Conservation (phyloP, 164 flowering plant genomes). For the Amborella trichopoda region DNA sequence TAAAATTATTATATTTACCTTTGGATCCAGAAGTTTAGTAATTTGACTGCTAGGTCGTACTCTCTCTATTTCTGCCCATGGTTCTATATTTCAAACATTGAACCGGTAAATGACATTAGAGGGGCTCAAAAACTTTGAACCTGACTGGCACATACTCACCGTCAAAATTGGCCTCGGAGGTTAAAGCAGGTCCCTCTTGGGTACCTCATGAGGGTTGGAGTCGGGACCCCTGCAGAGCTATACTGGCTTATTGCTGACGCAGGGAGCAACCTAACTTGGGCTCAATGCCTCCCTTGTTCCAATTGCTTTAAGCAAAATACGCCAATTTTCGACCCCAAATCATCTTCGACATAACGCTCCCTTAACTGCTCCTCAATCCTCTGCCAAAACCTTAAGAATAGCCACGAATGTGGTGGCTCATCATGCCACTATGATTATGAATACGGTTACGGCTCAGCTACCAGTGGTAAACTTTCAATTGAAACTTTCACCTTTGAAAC, state of each 20-base stretch:
- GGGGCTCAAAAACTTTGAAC: too few species aligned
- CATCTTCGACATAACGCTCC: conserved; percentile 48
- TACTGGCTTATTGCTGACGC: conserved; percentile 65
- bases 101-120: too few species aligned
- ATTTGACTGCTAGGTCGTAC: too few species aligned
- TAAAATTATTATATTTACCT: too few species aligned
- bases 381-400: conserved; percentile 37
- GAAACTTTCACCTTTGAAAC: conserved; percentile 62
- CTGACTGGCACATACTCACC: too few species aligned
- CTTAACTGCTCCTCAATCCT: conserved; percentile 38
- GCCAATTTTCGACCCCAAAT: conserved; percentile 56
- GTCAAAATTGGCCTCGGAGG: too few species aligned
- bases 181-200: too few species aligned
- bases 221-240: conserved; percentile 58
- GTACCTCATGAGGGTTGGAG: conserved; percentile 43
- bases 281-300: conserved; percentile 72
- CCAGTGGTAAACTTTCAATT: conserved; percentile 48
- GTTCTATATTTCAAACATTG: too few species aligned
- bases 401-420: conserved; percentile 30
- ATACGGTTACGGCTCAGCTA: conserved; percentile 68
- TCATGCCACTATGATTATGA: conserved; percentile 56
- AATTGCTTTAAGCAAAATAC: conserved; percentile 47
- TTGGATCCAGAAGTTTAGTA: too few species aligned
- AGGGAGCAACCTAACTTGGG: conserved; percentile 89
- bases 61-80: too few species aligned